phyloP scores from a whole-genome alignment of 2,329 filamentous ascomycete genomes.

The Trichoderma arundinaceum region DNA sequence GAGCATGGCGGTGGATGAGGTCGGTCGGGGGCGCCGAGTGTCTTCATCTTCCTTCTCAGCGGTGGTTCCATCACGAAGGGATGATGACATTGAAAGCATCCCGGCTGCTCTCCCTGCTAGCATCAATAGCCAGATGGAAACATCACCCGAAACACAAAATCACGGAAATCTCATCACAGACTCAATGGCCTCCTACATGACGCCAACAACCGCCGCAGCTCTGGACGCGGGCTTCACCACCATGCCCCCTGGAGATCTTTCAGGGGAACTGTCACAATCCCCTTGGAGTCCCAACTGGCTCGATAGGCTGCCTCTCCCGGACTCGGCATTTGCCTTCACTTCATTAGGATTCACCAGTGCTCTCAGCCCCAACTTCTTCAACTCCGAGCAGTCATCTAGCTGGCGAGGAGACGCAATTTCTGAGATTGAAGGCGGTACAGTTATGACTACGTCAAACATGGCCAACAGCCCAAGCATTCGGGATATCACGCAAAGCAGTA shows the following conservation, averaged over 20 bases:
- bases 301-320: not conserved
- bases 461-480: not conserved
- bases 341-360: conserved; percentile 5
- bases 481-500: not conserved
- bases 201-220: not conserved
- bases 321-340: not conserved
- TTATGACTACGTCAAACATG: not conserved
- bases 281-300: conserved; percentile 11
- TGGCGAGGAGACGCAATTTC: not conserved
- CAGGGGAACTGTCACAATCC: not conserved
- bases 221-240: not conserved
- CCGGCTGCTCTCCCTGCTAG: not conserved
- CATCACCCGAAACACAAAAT: not conserved
- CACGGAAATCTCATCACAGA: not conserved
- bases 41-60: not conserved
- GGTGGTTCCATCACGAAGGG: not conserved
- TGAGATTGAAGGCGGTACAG: not conserved
- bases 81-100: not conserved
- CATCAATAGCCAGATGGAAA: not conserved
- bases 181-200: not conserved
- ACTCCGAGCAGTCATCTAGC: conserved; percentile 1
- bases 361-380: conserved; percentile 12
- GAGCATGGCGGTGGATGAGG: not conserved
- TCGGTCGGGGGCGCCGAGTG: not conserved
- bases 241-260: not conserved